phyloP scores from a whole-genome alignment of 2,329 filamentous ascomycete genomes.

The Lachnellula subtilissima region DNA sequence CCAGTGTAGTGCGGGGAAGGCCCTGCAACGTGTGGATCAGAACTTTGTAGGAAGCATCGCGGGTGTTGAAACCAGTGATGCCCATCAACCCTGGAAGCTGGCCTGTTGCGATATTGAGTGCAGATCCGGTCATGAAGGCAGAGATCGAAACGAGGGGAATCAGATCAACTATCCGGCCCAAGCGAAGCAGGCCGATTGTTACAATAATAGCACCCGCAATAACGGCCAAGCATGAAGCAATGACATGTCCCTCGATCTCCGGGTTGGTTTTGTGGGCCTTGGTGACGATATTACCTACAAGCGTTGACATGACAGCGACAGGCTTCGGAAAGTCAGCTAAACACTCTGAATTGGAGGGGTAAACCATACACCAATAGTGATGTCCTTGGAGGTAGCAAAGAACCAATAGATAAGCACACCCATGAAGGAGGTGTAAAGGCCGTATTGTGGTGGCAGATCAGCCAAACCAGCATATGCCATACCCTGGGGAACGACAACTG shows the following conservation, averaged over 20 bases:
- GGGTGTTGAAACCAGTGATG: slow-evolving; percentile 61
- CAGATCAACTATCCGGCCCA: slow-evolving; percentile 88
- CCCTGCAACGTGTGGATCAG: slow-evolving; percentile 78
- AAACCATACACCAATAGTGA: slow-evolving; percentile 81
- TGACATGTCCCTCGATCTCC: slow-evolving; percentile 54
- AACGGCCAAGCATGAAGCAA: slow-evolving; percentile 75
- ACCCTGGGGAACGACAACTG: slow-evolving; percentile 85
- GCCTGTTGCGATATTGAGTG: slow-evolving; percentile 79
- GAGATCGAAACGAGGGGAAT: slow-evolving; percentile 87
- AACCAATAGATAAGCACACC: slow-evolving; percentile 95
- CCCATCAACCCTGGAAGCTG: slow-evolving; percentile 82
- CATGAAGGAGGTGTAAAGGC: slow-evolving; percentile 94
- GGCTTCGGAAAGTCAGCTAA: slow-evolving; percentile 48
- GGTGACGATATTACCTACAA: slow-evolving; percentile 76
- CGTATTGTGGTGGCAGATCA: slow-evolving; percentile 73
- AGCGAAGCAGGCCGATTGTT: slow-evolving; percentile 71
- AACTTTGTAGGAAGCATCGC: slow-evolving; percentile 74
- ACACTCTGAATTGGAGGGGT: not conserved
- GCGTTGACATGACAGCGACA: slow-evolving; percentile 90
- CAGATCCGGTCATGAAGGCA: slow-evolving; percentile 95
- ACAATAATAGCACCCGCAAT: slow-evolving; percentile 73
- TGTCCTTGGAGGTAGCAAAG: slow-evolving; percentile 97
- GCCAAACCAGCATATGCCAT: slow-evolving; percentile 93
- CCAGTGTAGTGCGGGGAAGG: slow-evolving; percentile 61
- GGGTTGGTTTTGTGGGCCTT: slow-evolving; percentile 55